Evolutionary conservation across 2,329 filamentous ascomycete genomes (phyloP), one percentile per base, ranked within the genome.

Genomic region (Neurospora crassa): DNA sequence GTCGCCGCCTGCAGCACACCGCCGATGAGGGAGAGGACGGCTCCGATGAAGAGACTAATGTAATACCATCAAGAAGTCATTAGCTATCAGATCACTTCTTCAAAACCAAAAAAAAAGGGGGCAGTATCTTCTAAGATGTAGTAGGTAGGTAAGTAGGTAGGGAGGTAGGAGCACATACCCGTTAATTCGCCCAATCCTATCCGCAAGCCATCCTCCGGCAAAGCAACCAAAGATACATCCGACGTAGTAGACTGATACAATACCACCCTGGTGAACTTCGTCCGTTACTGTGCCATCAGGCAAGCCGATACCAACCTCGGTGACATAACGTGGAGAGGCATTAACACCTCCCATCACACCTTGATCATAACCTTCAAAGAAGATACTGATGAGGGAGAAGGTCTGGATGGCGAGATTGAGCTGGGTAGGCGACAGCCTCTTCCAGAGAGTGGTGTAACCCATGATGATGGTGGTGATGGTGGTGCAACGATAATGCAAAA

Each of bases 291-390:
- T 82, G 37, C 83, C 84, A 73, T 84, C 81, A 0, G 80, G 74
- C 10, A 72, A 68, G 18, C 85, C 84, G 67, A 87, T 85, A 67
- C 81, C 80, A 10, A 85, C 83, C 74, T 81, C 78, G 14, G 75
- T 74, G 29, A 84, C 79, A 75, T 82, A 84, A 68, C 78, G 76
- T 1, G 81, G 81, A 14, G 81, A 87, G 24, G 85, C 85, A 79
- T 92, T 91, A 14, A 92, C 89, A 71, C 90, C 90, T 20, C 87
- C 86, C 88, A 85, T 90, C 74, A 85, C 79, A 67, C 84, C 85
- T 75, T 87, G 85, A 73, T 87, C 85, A 75, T 86, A 86, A 47
- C 84, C 89, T 75, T 80, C 78, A 74, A 82, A 83, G 74, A 82
- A 76, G 37, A 77, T 77, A 73, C 75, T 77, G 72, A 77, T 76